A percentile compares a stretch with the other conserved stretches of the same genome.
These are phyloP conservation scores for Raddia distichophylla DNA, from an alignment of 176 grass and related monocot species.

Conservation along the genomic window DNA sequence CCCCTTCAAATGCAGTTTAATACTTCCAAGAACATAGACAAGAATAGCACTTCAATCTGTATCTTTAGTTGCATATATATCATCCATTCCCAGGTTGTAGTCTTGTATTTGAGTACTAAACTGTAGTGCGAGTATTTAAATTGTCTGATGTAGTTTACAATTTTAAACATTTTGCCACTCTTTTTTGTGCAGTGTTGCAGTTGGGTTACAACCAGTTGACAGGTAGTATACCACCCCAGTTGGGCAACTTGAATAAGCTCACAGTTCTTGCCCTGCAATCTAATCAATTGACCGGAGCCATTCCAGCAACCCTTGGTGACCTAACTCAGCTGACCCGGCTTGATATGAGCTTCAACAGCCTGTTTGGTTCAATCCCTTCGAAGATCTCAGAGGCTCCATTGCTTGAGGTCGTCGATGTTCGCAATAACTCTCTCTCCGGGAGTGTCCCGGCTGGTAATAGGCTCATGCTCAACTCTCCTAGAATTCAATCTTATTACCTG, in stretches of 20 bases:
- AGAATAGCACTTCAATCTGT: neutral
- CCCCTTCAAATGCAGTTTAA: neutral
- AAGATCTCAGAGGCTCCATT: constrained; percentile 67
- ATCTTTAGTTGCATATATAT: too few relatives aligned
- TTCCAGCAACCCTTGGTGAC: constrained; percentile 80
- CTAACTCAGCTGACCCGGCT: constrained; percentile 64
- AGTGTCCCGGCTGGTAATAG: constrained; percentile 68
- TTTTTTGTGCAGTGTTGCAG: constrained; percentile 70
- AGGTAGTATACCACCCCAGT: constrained; percentile 69
- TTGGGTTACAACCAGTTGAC: constrained; percentile 87
- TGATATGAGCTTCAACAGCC: constrained; percentile 84
- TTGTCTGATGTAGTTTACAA: neutral
- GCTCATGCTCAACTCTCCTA: neutral
- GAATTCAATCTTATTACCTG: neutral
- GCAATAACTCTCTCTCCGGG: constrained; percentile 81
- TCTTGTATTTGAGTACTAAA: neutral
- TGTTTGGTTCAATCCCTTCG: constrained; percentile 85
- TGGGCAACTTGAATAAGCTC: constrained; percentile 78
- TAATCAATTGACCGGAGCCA: constrained; percentile 83
- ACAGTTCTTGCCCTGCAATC: constrained; percentile 78
- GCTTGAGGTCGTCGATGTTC: constrained; percentile 77
- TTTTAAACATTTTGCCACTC: neutral
- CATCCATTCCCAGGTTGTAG: neutral
- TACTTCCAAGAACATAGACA: neutral
- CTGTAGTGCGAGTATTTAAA: neutral